phyloP scores from a whole-genome alignment of 192 early-diverging fungal genomes.

The Dimargaris cristalligena region DNA sequence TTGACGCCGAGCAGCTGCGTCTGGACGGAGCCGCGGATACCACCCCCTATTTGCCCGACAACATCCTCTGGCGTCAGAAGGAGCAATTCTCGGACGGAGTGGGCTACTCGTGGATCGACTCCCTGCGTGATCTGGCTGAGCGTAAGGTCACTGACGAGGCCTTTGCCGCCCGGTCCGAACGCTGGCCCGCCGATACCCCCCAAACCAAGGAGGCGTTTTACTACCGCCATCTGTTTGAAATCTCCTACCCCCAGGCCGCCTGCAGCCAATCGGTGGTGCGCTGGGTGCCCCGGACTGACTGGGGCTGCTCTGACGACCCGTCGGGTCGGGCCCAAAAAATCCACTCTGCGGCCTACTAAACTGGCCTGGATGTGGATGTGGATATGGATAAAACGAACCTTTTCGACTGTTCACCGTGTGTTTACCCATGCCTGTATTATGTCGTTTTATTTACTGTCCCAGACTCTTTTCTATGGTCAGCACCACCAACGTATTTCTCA shows the following conservation, averaged over 20 bases:
- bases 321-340: conserved; percentile 92
- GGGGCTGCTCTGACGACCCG: conserved; percentile 96
- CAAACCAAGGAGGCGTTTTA: conserved; percentile 93
- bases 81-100: conserved; percentile 99
- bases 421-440: no score
- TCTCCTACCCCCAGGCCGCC: conserved; percentile 78
- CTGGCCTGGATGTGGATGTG: no score
- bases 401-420: no score
- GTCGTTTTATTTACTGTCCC: no score
- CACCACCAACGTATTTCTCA: no score
- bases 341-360: conserved; percentile 54
- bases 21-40: conserved; percentile 41
- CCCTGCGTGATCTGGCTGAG: conserved; percentile 61
- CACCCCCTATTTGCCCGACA: conserved; percentile 68
- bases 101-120: conserved; percentile 96
- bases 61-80: conserved; percentile 95
- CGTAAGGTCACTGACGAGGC: conserved; percentile 57
- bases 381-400: no score
- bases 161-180: conserved; percentile 42
- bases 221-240: conserved; percentile 88
- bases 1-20: conserved; percentile 44
- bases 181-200: conserved; percentile 81
- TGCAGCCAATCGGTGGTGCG: conserved; percentile 81
- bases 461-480: no score
- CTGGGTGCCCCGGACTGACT: conserved; percentile 93